Evolutionary conservation across 352 stramenopile species (phyloP), one percentile per base, ranked within the genome.

Genomic region (Pythium phragmitis): DNA sequence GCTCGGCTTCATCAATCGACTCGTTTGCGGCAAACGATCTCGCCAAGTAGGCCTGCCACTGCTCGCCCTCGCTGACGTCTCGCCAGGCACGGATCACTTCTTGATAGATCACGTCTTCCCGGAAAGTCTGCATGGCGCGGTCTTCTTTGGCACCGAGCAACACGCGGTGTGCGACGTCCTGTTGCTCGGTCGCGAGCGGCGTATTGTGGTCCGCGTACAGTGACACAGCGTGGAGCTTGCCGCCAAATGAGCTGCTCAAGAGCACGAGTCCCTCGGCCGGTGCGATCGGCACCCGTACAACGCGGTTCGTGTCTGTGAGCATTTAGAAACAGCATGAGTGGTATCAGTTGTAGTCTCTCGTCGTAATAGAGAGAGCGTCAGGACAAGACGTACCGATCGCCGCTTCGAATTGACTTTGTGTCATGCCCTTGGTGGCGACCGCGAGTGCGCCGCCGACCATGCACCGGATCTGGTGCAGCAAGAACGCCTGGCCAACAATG

Each of bases 391-490:
- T 78, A 84, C 82, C 75, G 21, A 96, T 60, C 45, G 86, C 81
- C 19, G 81, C 83, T 61, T 89, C 78, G 33, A 97, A 91, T 39
- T 81, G 74, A 37, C 72, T 75, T 16, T 63, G 60, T 3, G 84
- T 78, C 63, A 97, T 82, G 45, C 79, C 76, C 33, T 89, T 89
- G 3, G 79, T 94, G 0, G 85, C 85, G 16, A 96, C 84, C 28
- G 84, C 85, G 9, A 97, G 55, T 8, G 89, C 91, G 12, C 79
- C 89, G 30, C 89, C 89, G 26, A 97, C 72, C 89, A 97, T 96
- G 48, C 88, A 92, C 9, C 91, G 88, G 52, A 97, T 97, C 74
- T 97, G 90, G 65, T 96, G 93, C 34, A 94, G 72, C 47, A 96
- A 60, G 61, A 96, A 96, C 16, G 87, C 85, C 39, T 93, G 82